Base-by-base conservation (phyloP, 768 basidiomycete species). In the Rhizopogon vinicolor region DNA sequence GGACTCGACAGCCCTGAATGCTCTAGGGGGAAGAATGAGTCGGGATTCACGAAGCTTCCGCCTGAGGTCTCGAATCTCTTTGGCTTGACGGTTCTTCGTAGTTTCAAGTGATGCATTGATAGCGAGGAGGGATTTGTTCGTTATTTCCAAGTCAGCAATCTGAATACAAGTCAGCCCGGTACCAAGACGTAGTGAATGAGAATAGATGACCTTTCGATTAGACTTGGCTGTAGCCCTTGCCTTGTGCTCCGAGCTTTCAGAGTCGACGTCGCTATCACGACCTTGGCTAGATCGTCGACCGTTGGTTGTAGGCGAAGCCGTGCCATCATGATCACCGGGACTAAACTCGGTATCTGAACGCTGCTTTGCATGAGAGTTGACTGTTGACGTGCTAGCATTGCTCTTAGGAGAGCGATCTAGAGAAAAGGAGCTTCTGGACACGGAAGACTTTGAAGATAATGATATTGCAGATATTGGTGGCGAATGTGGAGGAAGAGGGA, bases 61-160 rank as follows among this genome's bases (percentile, higher is more conserved):
- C 13, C 87, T 83, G 16, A 96, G 76, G 41, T 93, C 90, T 19
- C 89, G 82, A 51, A 96, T 93, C 71, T 96, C 93, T 59, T 83
- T 85, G 7, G 86, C 83, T 64, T 95, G 93, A 29, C 79, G 80
- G 60, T 87, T 82, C 70, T 91, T 93, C 35, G 83, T 81, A 37
- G 84, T 80, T 69, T 96, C 93, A 19, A 96, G 78, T 16, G 87
- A 81, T 2, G 86, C 75, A 64, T 95, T 96, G 72, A 96, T 93
- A 2, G 84, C 83, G 44, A 95, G 77, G 16, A 96, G 78, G 1
- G 93, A 96, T 35, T 82, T 79, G 68, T 93, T 95, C 6, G 91
- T 87, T 64, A 96, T 96, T 70, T 95, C 91, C 10, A 96, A 77
- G 72, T 96, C 93, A 12, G 89, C 90, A 55, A 96, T 95, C 93